Conservation (phyloP, 768 basidiomycete species). For the Podaxis sp. region DNA sequence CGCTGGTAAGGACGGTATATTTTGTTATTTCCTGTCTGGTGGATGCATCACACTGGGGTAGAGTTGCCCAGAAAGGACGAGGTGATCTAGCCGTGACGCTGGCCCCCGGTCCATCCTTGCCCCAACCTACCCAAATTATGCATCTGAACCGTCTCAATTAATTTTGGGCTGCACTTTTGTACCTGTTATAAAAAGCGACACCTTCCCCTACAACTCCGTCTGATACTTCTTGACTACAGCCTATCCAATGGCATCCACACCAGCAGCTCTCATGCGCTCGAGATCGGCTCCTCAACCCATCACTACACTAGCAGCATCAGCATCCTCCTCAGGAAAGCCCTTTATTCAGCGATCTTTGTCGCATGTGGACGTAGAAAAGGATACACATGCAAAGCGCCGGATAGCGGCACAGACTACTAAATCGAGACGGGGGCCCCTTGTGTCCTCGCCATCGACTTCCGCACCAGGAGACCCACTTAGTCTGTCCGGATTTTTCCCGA, state of each 20-base stretch:
- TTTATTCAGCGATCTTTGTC: constrained; percentile 23
- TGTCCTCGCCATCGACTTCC: constrained; percentile 18
- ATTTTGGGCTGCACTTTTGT: neutral
- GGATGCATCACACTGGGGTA: constrained; percentile 8
- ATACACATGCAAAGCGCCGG: constrained; percentile 15
- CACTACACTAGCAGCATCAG: constrained; percentile 12
- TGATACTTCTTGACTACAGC: neutral
- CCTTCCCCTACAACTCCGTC: neutral
- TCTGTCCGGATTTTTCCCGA: constrained; percentile 49
- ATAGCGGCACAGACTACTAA: neutral
- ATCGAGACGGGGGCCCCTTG: constrained; percentile 15
- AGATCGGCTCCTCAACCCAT: constrained; percentile 31
- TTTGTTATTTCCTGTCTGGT: neutral
- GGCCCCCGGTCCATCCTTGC: neutral
- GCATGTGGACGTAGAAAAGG: constrained; percentile 21
- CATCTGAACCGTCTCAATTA: neutral
- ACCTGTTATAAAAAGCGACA: constrained; percentile 2
- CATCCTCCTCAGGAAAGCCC: neutral
- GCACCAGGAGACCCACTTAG: constrained; percentile 36
- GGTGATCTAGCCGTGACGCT: constrained; percentile 1
- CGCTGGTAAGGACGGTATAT: neutral
- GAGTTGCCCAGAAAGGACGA: constrained; percentile 9
- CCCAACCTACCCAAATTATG: constrained; percentile 15
- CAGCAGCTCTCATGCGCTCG: constrained; percentile 26
- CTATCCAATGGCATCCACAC: constrained; percentile 1